Evolutionary conservation across 306 rosid species (phyloP).

Genomic region (Calophaca sinica): DNA sequence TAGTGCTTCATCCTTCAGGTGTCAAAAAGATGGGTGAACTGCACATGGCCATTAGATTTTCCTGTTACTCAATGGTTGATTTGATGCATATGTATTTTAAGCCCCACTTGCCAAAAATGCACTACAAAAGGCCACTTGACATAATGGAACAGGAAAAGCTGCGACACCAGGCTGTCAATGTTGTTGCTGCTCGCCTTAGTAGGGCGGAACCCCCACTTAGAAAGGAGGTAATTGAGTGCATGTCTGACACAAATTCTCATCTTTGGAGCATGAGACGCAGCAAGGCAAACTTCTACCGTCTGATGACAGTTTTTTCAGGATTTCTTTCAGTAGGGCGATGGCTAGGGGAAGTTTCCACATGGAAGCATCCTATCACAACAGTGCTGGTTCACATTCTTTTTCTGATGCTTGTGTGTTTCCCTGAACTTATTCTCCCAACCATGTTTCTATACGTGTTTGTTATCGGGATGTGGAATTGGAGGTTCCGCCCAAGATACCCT

Average conservation of each 20-base stretch:
- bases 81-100: slow-evolving; percentile 71
- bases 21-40: slow-evolving; percentile 96
- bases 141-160: slow-evolving; percentile 76
- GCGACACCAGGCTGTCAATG: slow-evolving; percentile 80
- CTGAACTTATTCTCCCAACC: slow-evolving; percentile 86
- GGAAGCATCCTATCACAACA: slow-evolving; percentile 79
- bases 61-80: slow-evolving; percentile 64
- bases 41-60: slow-evolving; percentile 87
- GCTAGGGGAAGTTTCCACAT: slow-evolving; percentile 82
- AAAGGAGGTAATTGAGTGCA: slow-evolving; percentile 88
- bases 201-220: slow-evolving; percentile 91
- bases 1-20: slow-evolving; percentile 88
- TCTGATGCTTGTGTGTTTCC: slow-evolving; percentile 84
- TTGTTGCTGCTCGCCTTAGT: slow-evolving; percentile 86
- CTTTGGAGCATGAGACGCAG: slow-evolving; percentile 98
- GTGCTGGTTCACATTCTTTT: slow-evolving; percentile 81
- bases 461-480: slow-evolving; percentile 88
- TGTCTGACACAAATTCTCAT: slow-evolving; percentile 88
- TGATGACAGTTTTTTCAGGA: slow-evolving; percentile 80
- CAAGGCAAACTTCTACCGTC: slow-evolving; percentile 91
- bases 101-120: slow-evolving; percentile 95
- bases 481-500: slow-evolving; percentile 78
- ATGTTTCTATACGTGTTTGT: slow-evolving; percentile 79
- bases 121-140: slow-evolving; percentile 75
- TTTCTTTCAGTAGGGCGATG: slow-evolving; percentile 66